Evolutionary conservation across 176 grass and related monocot genomes (phyloP), one percentile per base, ranked within the genome.

Genomic region (Thinopyrum elongatum): DNA sequence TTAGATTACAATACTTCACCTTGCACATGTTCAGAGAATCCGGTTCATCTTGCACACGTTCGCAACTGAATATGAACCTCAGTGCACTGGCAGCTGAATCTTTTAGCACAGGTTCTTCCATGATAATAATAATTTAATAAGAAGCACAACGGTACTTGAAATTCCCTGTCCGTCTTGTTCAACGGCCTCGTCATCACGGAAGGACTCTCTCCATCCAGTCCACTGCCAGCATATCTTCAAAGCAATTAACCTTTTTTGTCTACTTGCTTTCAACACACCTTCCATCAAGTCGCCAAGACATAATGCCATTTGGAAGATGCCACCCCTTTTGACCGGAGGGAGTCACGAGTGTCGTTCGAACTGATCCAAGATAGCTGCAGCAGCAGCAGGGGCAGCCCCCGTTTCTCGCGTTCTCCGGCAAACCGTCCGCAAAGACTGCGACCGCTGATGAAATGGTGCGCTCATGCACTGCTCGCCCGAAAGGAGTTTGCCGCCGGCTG

Each of bases 271-370:
- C 73, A 53, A 77, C 79, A 65, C 65, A n/a, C 29, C 63, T 28
- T 67, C 19, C 39, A 7, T 75, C 15, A 46, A 51, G 44, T 76
- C 72, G 29, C 14, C 79, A 3, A 55, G 26, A 19, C 66, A 79
- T 87, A 26, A 65, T 87, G 84, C 65, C 65, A 42, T 65, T 80
- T 65, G 78, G 77, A 81, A 53, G 85, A 78, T 47, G 38, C 29
- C 9, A n/a, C 46, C 21, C 46, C n/a, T 78, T 39, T 83, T 83
- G 89, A 83, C 84, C 30, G 66, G 57, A 66, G 49, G 16, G 57
- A 65, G 80, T 83, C 89, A 46, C 28, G 41, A 55, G 23, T 80
- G 66, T 53, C 11, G 3, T 81, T 83, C 83, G 89, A 87, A 90
- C 84, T 26, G 89, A 87, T 90, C 84, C 80, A 74, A 42, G 42